These are phyloP conservation scores for Herpetospermum pedunculosum DNA, from an alignment of 306 rosid genomes.

Conservation along the genomic window DNA sequence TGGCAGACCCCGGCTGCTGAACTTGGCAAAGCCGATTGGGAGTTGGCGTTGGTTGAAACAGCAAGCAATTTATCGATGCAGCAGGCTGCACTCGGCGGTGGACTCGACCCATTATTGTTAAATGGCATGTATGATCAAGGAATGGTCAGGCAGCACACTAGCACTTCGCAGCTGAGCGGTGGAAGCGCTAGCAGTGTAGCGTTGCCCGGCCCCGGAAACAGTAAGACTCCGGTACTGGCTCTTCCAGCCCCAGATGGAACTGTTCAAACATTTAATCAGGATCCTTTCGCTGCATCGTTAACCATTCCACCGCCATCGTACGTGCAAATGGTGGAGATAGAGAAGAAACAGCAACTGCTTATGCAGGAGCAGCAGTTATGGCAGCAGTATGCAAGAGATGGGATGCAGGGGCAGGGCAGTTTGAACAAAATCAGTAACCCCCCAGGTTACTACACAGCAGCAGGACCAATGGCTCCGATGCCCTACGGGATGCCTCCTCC, in stretches of 20 bases:
- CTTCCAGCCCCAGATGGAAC: conserved; percentile 98
- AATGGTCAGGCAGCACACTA: conserved; percentile 79
- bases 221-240: conserved; percentile 67
- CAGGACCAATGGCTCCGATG: conserved; percentile 39
- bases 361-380: conserved; percentile 78
- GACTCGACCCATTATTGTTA: conserved; percentile 76
- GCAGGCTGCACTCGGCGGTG: conserved; percentile 70
- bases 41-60: conserved; percentile 89
- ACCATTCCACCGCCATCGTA: conserved; percentile 80
- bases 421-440: conserved; percentile 50
- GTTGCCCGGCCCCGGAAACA: conserved; percentile 64
- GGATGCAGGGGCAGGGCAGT: conserved; percentile 93
- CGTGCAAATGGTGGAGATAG: conserved; percentile 97
- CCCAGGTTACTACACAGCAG: conserved; percentile 30
- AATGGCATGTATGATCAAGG: conserved; percentile 98
- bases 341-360: conserved; percentile 76
- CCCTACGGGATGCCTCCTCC: conserved; percentile 96
- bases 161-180: conserved; percentile 68
- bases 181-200: conserved; percentile 99
- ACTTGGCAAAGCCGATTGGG: conserved; percentile 90
- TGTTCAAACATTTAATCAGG: conserved; percentile 74
- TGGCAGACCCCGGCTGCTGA: conserved; percentile 98
- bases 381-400: conserved; percentile 79
- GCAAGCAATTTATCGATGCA: conserved; percentile 75
- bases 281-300: conserved; percentile 81